Base-by-base conservation (phyloP, 495 filamentous ascomycete species). In the Annulohypoxylon maeteangense region DNA sequence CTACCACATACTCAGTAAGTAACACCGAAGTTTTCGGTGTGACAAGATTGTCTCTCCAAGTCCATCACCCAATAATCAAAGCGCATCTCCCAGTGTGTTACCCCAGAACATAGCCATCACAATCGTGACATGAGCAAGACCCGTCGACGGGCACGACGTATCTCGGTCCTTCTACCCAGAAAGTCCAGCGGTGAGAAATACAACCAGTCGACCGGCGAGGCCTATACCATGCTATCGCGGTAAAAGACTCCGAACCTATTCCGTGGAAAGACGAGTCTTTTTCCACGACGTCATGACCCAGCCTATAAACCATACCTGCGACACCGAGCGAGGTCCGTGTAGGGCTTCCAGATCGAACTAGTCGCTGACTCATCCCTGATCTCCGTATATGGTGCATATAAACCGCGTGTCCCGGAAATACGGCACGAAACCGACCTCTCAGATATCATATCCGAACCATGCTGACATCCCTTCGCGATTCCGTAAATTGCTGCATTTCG, bases 241-340 rank as follows among this genome's bases (percentile, higher is more conserved):
- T 42, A 4, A 18, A 45, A 47, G 40, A 72, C 34, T 5, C 69
- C 69, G 69, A 72, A 42, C 27, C 40, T 55, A 45, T 42, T 23
- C 63, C 69, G 69, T 29, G 29, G 36, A 11, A 44, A 16, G 40
- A 44, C 16, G 40, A 44, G n/a, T 7, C 4, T 20, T 4, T 44
- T 44, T 44, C 40, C n/a, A 18, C n/a, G 40, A 44, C 6, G 40
- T 0, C 1, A n/a, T 18, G 40, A 0, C 25, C 40, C 22, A 22
- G 14, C 20, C n/a, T 55, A 25, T 44, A 4, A 58, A 6, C 14
- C 25, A 48, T 29, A 14, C 36, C 34, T n/a, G n/a, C 20, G 32
- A n/a, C 36, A 23, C 69, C 69, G 69, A 72, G 44, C 16, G 44
- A 64, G 12, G 20, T 65, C 69, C 50, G 67, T 45, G 45, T 40